Conservation (phyloP, 768 basidiomycete species). For the Psilocybe sp. region DNA sequence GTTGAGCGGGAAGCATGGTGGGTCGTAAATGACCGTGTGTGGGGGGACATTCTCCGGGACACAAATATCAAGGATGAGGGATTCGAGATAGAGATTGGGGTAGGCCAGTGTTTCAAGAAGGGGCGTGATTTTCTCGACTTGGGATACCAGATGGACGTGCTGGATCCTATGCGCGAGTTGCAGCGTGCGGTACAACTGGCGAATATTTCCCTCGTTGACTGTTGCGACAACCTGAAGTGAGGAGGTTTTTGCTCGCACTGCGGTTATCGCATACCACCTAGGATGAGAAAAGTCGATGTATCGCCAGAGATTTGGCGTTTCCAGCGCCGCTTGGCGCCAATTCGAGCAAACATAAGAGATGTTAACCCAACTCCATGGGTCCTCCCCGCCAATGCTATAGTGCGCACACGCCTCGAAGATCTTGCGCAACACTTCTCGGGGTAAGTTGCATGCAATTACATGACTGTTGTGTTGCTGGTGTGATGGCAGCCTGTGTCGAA, state of each 20-base stretch:
- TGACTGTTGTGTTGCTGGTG: conserved; percentile 14
- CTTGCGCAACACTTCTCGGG: conserved; percentile 24
- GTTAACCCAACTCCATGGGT: conserved; percentile 32
- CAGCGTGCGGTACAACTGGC: conserved; percentile 28
- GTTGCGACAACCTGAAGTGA: conserved; percentile 29
- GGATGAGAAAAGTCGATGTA: conserved; percentile 38
- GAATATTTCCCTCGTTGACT: conserved; percentile 27
- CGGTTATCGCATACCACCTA: conserved; percentile 27
- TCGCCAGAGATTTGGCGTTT: conserved; percentile 31
- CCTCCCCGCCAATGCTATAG: conserved; percentile 11
- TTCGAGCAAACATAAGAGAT: conserved; percentile 34
- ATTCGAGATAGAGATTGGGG: conserved; percentile 32
- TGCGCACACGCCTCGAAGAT: conserved; percentile 28
- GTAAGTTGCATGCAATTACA: conserved; percentile 20
- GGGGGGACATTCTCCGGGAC: conserved; percentile 15
- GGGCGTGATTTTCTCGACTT: conserved; percentile 30
- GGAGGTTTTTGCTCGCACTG: conserved; percentile 28
- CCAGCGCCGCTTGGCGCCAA: conserved; percentile 33
- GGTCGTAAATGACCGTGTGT: conserved; percentile 19
- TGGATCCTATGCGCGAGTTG: conserved; percentile 33
- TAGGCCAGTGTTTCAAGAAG: conserved; percentile 31
- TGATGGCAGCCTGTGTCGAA: conserved; percentile 17
- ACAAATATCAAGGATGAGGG: conserved; percentile 29
- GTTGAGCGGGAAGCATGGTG: conserved; percentile 24
- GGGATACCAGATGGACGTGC: conserved; percentile 31